Base-by-base conservation (phyloP, 345 rosid species). In the Camelina sativa region DNA sequence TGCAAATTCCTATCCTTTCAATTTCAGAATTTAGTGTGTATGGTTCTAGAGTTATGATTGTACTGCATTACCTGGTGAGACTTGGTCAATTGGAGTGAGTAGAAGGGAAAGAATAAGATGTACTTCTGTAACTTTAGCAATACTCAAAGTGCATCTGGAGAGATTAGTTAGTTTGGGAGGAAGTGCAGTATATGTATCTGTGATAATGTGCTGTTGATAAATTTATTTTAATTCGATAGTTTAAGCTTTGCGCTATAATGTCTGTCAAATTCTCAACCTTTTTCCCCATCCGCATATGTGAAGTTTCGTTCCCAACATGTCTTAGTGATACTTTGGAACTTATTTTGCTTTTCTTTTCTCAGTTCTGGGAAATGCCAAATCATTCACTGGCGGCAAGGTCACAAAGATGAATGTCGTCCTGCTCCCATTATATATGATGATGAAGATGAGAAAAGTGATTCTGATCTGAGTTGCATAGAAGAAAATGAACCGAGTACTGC, bases 341-440 rank as follows among this genome's bases (percentile, higher is more conserved):
- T 82, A 44, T 48, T 32, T 70, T 17, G 25, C 2, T 65, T 23
- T 38, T 28, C 5, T 35, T 25, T 32, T 50, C 5, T 32, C 82
- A 95, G 99, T 79, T 92, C 99, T 51, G 86, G 89, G 2, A 83
- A 87, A 80, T 95, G 99, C 82, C 99, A 95, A 83, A 83, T 92
- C 74, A 77, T 86, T 50, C 98, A 92, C 72, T 95, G 99, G 99
- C 81, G 98, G 67, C 96, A 89, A 88, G 99, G 98, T 75, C 99
- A 94, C 79, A 91, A 85, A 84, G 88, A 90, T 68, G 92, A 91
- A 66, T 94, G 98, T 69, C 81, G 37, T 62, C 90, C 88, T 73
- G 84, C 88, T n/a, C 41, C 54, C 72, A 23, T 72, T 63, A 19
- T 71, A 50, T 58, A 35, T 54, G 71, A 58, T 35, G 63, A 55